Percentiles rank a stretch among this genome's conserved stretches.
Evolutionary conservation across 441 rosid species (phyloP).

Genomic region (Jatropha multifida): DNA sequence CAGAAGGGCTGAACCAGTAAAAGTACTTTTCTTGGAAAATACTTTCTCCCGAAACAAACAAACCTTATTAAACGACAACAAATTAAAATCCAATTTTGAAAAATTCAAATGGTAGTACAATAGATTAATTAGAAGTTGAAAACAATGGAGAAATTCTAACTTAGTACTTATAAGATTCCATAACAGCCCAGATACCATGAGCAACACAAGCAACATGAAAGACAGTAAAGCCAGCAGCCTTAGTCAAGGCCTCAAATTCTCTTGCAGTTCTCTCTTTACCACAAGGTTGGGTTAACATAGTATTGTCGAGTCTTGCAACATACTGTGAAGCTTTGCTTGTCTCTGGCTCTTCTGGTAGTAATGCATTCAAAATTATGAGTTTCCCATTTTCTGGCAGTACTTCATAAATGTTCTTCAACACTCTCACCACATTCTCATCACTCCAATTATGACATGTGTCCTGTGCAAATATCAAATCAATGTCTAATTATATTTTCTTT

Average conservation of each 20-base stretch:
- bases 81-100: too few relatives aligned
- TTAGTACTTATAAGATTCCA: not conserved
- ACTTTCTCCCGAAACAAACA: too few relatives aligned
- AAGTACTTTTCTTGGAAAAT: too few relatives aligned
- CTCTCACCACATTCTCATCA: constrained; percentile 1
- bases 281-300: not conserved
- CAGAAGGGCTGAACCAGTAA: too few relatives aligned
- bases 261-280: constrained; percentile 16
- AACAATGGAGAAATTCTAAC: too few relatives aligned
- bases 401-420: constrained; percentile 9
- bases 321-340: constrained; percentile 5
- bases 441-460: constrained; percentile 16
- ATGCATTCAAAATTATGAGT: constrained; percentile 5
- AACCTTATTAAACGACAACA: too few relatives aligned
- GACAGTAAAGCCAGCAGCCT: not conserved
- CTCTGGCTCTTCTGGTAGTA: constrained; percentile 8
- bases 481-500: not conserved
- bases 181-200: not conserved
- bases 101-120: too few relatives aligned
- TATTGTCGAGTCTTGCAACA: not conserved
- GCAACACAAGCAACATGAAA: constrained; percentile 12
- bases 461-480: not conserved
- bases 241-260: constrained; percentile 1
- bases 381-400: constrained; percentile 3
- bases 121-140: too few relatives aligned